phyloP scores from a whole-genome alignment of 768 basidiomycete species.

The Russula earlei region DNA sequence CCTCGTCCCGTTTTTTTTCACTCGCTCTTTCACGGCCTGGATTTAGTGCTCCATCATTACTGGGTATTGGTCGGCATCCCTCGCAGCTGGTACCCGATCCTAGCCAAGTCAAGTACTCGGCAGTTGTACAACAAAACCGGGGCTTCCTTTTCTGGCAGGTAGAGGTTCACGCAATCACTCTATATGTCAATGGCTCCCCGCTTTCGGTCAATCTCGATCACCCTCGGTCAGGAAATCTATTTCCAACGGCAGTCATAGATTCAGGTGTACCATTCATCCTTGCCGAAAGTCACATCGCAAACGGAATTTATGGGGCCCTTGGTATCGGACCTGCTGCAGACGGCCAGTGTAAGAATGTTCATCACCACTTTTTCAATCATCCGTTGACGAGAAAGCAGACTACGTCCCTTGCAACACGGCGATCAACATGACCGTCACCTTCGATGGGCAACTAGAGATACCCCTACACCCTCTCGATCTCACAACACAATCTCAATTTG shows the following conservation, averaged over 20 bases:
- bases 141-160: slow-evolving; percentile 59
- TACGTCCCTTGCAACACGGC: slow-evolving; percentile 66
- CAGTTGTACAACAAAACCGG: slow-evolving; percentile 31
- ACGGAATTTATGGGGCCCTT: slow-evolving; percentile 71
- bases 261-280: slow-evolving; percentile 62
- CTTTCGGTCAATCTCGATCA: slow-evolving; percentile 34
- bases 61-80: slow-evolving; percentile 68
- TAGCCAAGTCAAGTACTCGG: slow-evolving; percentile 39
- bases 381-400: slow-evolving; percentile 33
- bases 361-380: not conserved
- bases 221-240: slow-evolving; percentile 32
- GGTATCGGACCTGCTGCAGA: slow-evolving; percentile 49
- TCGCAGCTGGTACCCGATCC: slow-evolving; percentile 42
- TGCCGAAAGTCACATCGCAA: slow-evolving; percentile 49
- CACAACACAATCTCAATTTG: slow-evolving; percentile 37
- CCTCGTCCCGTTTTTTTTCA: slow-evolving; percentile 55
- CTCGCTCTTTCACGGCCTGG: slow-evolving; percentile 63
- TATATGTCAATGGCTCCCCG: slow-evolving; percentile 42
- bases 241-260: slow-evolving; percentile 63
- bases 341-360: slow-evolving; percentile 47
- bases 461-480: slow-evolving; percentile 71
- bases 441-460: slow-evolving; percentile 47
- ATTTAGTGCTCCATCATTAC: slow-evolving; percentile 42
- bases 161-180: slow-evolving; percentile 45
- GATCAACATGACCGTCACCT: slow-evolving; percentile 60